Base-by-base conservation (phyloP, 306 rosid genomes). In the Rubus parviflorus region DNA sequence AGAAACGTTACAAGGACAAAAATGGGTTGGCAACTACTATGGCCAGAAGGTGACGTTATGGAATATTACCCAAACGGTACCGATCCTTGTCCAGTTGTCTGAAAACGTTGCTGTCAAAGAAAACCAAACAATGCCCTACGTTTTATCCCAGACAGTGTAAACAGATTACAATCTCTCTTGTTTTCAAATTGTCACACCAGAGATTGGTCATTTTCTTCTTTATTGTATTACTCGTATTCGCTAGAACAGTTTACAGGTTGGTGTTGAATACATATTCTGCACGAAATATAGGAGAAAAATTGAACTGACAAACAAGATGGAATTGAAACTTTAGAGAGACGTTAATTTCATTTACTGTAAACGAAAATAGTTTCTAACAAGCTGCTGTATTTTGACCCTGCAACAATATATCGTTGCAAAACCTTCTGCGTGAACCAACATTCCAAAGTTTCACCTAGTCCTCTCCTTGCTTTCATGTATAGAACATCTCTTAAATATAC, bases 201-300 rank as follows among this genome's bases (percentile, higher is more conserved):
- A 30, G 35, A 30, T 30, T 30, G 35, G 35, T 30, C 35, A 30
- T 30, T 30, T 30, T 30, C 35, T 46, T 42, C 3, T 84, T 69
- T 72, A 79, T 46, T 63, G 38, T 37, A 65, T n/a, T 22, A 58
- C 56, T 42, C 17, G 54, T 43, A 38, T 11, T 43, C 65, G 7
- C 67, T 41, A 47, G 49, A 46, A 11, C 23, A 45, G 64, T 52
- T 23, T 75, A 25, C 10, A 42, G 62, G 20, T 70, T 12, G 49
- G 51, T 7, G 67, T 81, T 35, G 53, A 80, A 35, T 47, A 74
- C 46, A 19, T 42, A 41, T 75, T 37, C 41, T 68, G 72, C 80
- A 62, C 30, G 64, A 61, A 46, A 75, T 70, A 62, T 12, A 38
- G 37, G 56, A 20, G 23, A 40, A 76, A 76, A 30, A 63, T 16